Evolutionary conservation across 192 early-diverging fungal genomes (phyloP), one percentile per base, ranked within the genome.

Genomic region (Gryganskiella cystojenkinii): DNA sequence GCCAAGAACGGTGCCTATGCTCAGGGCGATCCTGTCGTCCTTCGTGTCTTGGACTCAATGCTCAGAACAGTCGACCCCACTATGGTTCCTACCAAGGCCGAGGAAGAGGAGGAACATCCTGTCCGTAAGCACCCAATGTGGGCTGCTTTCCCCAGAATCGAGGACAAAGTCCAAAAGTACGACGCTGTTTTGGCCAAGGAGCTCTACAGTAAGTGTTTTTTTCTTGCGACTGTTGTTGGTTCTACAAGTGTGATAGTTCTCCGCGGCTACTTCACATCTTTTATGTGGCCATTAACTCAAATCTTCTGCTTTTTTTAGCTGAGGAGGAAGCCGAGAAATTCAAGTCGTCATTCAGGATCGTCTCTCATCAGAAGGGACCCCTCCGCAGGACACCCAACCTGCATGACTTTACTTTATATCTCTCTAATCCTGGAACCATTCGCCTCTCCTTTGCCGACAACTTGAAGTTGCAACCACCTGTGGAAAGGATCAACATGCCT

Each of bases 21-120:
- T 20, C 67, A 70, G 51, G 76, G 69, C 24, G 80, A 83, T 35
- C 79, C 76, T 14, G 61, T 84, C 47, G 82, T 91, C 3, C 80
- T 89, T 73, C 49, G 83, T 15, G 88, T 88, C 0, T 57, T 91
- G 47, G 90, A 91, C 64, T 79, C 82, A n/a, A 87, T 90, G 54
- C 71, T 91, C n/a, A 54, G 90, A 53, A 87, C 88, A 0, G 84
- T 88, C 1, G 88, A 90, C 66, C 90, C 90, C 0, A 43, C 53
- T 3, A 72, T 89, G 78, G 80, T 86, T 4, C 82, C 73, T 47
- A 63, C 60, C 20, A 72, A 76, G 50, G 28, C 35, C 1, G 45
- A 42, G 5, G 44, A 42, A 4, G 30, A 61, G 2, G 61, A 61
- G 27, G 56, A 66, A 4, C 70, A 67, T 37, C 69, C 81, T 46